These are phyloP conservation scores for Magnaporthales sp. DNA, from an alignment of 2,329 filamentous ascomycete species.

Conservation along the genomic window DNA sequence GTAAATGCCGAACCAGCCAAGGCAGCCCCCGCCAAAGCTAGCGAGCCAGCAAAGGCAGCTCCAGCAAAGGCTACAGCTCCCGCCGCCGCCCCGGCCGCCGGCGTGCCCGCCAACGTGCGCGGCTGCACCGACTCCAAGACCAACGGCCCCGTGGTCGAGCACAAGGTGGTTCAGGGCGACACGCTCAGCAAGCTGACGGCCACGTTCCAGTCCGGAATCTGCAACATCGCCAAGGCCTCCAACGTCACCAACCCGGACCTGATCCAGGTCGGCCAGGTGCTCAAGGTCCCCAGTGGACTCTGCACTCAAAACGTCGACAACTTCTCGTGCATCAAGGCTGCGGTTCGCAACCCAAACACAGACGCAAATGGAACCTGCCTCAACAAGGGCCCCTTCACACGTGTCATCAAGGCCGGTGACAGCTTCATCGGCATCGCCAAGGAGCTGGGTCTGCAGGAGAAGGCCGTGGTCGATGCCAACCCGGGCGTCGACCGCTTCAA, in stretches of 20 bases:
- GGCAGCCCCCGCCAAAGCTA: no score
- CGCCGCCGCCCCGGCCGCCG: no score
- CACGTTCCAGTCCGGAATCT: slow-evolving; percentile 3
- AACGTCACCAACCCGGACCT: slow-evolving; percentile 2
- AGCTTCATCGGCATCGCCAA: slow-evolving; percentile 1
- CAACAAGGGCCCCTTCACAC: background rate
- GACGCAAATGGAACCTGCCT: background rate
- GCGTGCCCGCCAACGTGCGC: background rate
- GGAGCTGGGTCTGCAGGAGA: background rate
- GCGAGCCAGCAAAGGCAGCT: no score
- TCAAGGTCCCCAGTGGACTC: background rate
- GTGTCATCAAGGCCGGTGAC: slow-evolving; percentile 3
- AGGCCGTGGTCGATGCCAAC: background rate
- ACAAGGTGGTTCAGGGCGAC: slow-evolving; percentile 4
- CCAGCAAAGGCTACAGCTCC: no score
- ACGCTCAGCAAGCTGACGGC: slow-evolving; percentile 4
- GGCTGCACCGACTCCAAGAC: slow-evolving; percentile 1
- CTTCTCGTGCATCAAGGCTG: background rate
- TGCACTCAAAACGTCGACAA: slow-evolving; percentile 3
- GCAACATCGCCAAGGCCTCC: slow-evolving; percentile 3
- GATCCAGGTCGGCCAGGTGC: background rate
- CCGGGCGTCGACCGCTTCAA: slow-evolving; percentile 1
- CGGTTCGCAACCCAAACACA: background rate
- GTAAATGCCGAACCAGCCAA: no score
- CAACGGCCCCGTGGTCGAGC: background rate